Evolutionary conservation across 1,284 basidiomycete genomes (phyloP), one percentile per base, ranked within the genome.

Genomic region (Leccinum angustisporum): DNA sequence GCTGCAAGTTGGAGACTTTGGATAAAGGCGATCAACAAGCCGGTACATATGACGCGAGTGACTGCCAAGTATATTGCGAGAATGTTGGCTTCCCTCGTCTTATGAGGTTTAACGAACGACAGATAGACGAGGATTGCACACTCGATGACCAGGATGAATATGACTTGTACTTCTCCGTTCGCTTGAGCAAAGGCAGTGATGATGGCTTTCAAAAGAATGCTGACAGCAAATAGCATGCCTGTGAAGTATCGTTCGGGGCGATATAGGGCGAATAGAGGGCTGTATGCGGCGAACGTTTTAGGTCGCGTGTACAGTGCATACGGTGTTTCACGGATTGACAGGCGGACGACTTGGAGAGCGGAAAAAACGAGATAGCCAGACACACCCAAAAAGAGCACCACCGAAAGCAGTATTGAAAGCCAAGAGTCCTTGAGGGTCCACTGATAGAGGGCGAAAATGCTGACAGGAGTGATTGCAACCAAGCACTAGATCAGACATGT

Each of bases 381-480:
- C 53, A 91, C 77, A 1, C 76, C 80, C 53, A 93, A 75, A 71
- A 94, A 80, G 54, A 88, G 78, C 58, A 91, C 67, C 55, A 88
- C 86, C 4, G 91, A 86, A 27, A 93, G 77, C 11, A 91, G 73
- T 57, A 83, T 78, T 0, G 94, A 85, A 1, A 95, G 80, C 86
- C 91, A 92, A 0, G 93, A 95, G 74, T 96, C 93, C 62, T 84
- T 82, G 62, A 97, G 80, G 0, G 89, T 91, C 92, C 94, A 97
- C 73, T 97, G 94, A 76, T 90, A 94, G 71, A 97, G 86, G 7
- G 84, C 79, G 69, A 97, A 93, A 62, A 91, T 83, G 66, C 86
- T 77, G 60, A 94, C 77, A 8, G 95, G 95, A 55, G 85, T 78
- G 64, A 87, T 79, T 38, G 82, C 78, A 56, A 91, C 76, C 27